Evolutionary conservation across 768 basidiomycete species (phyloP).

Genomic region (Russula griseocarnosa): DNA sequence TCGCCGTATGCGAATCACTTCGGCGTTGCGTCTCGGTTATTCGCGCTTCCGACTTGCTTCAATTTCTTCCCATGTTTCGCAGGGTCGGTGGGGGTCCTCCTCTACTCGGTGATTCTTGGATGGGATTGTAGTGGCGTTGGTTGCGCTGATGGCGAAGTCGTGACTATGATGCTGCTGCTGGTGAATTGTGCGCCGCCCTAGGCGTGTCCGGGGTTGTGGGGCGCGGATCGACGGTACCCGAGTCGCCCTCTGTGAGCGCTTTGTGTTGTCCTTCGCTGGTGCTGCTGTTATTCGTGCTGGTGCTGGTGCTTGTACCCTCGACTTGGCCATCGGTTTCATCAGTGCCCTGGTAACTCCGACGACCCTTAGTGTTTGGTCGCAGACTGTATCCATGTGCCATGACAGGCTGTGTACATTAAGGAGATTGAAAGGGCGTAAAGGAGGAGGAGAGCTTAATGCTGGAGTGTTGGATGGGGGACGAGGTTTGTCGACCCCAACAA

Average conservation of each 20-base stretch:
- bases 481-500: no score
- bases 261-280: neutral
- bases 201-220: neutral
- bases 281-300: no score
- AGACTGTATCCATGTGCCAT: neutral
- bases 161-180: no score
- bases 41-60: neutral
- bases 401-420: neutral
- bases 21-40: neutral
- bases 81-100: no score
- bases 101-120: no score
- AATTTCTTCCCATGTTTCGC: neutral
- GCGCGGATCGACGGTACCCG: no score
- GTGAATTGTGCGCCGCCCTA: neutral
- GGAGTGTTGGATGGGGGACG: no score
- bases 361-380: slow-evolving; percentile 1
- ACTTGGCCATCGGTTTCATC: neutral
- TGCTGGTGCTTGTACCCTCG: neutral
- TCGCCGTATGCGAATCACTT: neutral
- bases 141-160: no score
- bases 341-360: neutral
- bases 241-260: neutral
- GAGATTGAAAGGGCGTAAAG: neutral
- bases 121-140: no score
- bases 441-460: no score